These are phyloP conservation scores for Xeromyces bisporus DNA, from an alignment of 495 filamentous ascomycete genomes.

Conservation along the genomic window DNA sequence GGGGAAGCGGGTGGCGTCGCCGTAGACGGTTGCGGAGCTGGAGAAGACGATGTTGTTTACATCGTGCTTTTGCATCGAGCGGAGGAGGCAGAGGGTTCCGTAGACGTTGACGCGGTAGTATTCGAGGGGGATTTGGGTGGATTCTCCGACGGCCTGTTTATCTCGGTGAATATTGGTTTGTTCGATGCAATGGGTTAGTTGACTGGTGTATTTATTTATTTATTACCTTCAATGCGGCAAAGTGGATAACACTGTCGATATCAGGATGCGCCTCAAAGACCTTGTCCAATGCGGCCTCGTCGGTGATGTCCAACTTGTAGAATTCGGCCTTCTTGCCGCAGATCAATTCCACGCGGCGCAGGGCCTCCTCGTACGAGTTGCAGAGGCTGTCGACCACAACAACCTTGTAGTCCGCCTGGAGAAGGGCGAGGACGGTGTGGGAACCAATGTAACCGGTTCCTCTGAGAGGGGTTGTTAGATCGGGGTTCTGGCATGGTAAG, in stretches of 20 bases:
- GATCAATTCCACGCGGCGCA: conserved; percentile 89
- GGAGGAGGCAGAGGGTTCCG: conserved; percentile 76
- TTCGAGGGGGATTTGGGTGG: conserved; percentile 84
- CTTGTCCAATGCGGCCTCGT: conserved; percentile 65
- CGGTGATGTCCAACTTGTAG: conserved; percentile 72
- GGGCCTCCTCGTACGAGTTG: conserved; percentile 78
- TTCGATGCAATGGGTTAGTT: too few relatives aligned
- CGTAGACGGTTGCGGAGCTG: conserved; percentile 91
- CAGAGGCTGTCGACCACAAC: conserved; percentile 90
- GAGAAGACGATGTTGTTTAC: conserved; percentile 97
- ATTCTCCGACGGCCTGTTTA: conserved; percentile 89
- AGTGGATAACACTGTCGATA: conserved; percentile 96
- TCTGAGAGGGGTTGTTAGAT: conserved; percentile 32
- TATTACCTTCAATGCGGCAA: conserved; percentile 89
- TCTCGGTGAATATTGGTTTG: too few relatives aligned
- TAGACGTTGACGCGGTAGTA: conserved; percentile 96
- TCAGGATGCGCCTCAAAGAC: conserved; percentile 80
- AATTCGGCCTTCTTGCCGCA: conserved; percentile 77
- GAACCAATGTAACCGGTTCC: conserved; percentile 98
- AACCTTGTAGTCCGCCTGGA: conserved; percentile 88
- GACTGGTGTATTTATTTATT: too few relatives aligned
- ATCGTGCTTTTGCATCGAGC: conserved; percentile 73
- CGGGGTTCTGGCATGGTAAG: too few relatives aligned
- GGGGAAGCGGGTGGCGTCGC: conserved; percentile 86
- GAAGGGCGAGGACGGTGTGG: conserved; percentile 82